phyloP scores from a whole-genome alignment of 768 basidiomycete genomes.

The Psilocybe tampanensis region DNA sequence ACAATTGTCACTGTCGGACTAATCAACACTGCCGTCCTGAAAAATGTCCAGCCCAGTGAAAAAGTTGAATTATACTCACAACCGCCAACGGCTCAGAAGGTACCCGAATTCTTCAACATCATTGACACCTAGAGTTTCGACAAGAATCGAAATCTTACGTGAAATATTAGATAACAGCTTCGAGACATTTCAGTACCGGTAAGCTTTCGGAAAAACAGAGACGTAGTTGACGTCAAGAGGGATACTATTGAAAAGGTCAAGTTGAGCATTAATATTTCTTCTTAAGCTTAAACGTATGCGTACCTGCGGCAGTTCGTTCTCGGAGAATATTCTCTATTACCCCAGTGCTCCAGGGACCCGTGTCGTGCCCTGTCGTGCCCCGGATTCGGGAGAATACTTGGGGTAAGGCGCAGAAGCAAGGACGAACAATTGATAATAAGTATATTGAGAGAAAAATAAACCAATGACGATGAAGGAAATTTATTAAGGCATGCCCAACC shows the following conservation, averaged over 20 bases:
- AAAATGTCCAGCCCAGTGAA: no score
- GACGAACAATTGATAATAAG: neutral
- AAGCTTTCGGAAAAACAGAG: slow-evolving; percentile 10
- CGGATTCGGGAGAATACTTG: neutral
- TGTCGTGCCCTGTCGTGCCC: no score
- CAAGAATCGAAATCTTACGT: neutral
- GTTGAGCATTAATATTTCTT: neutral
- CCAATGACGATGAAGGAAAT: neutral
- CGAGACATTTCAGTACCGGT: neutral
- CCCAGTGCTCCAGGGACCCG: no score
- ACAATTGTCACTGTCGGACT: no score
- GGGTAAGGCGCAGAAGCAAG: neutral
- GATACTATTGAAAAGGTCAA: neutral
- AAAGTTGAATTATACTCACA: no score
- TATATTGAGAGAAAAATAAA: slow-evolving; percentile 1
- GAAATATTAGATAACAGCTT: neutral
- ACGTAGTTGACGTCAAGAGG: slow-evolving; percentile 8
- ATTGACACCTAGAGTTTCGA: neutral
- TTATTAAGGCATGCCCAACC: slow-evolving; percentile 50
- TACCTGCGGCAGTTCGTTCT: slow-evolving; percentile 11
- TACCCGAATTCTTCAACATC: neutral
- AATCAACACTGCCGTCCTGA: no score
- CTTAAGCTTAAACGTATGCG: slow-evolving; percentile 13
- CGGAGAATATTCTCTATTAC: neutral
- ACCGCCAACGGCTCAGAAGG: no score